Evolutionary conservation across 805 yeast species (phyloP).

Genomic region (Priceomyces fermenticarens): DNA sequence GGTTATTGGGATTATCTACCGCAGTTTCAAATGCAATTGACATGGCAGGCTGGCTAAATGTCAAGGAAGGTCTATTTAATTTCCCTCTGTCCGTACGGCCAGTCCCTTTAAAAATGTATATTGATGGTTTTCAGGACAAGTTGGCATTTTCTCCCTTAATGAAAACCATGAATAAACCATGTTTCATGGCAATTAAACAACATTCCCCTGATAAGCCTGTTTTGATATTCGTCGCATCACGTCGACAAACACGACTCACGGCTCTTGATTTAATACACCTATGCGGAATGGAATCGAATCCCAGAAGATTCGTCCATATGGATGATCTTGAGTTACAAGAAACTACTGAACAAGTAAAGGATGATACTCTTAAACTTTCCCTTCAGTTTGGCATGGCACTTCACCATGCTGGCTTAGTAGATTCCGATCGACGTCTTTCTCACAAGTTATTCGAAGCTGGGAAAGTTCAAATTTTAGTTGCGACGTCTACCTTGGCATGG

Average conservation of each 20-base stretch:
- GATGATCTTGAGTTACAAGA: slow-evolving; percentile 58
- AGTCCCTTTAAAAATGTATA: slow-evolving; percentile 82
- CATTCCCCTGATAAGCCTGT: slow-evolving; percentile 87
- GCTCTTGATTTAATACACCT: slow-evolving; percentile 75
- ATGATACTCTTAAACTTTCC: slow-evolving; percentile 74
- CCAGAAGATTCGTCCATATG: slow-evolving; percentile 67
- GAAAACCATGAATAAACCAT: slow-evolving; percentile 89
- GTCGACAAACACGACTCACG: slow-evolving; percentile 79
- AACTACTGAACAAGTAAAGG: slow-evolving; percentile 58
- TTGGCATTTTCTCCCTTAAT: slow-evolving; percentile 78
- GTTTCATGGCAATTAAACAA: slow-evolving; percentile 86
- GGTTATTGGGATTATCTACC: slow-evolving; percentile 77
- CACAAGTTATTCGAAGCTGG: slow-evolving; percentile 69
- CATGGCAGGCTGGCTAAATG: slow-evolving; percentile 83
- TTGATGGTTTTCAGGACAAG: slow-evolving; percentile 82
- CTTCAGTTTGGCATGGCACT: slow-evolving; percentile 78
- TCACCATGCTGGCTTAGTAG: slow-evolving; percentile 81
- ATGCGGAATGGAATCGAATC: slow-evolving; percentile 77
- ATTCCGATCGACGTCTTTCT: slow-evolving; percentile 65
- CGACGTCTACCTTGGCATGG: slow-evolving; percentile 86
- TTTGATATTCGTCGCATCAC: slow-evolving; percentile 78
- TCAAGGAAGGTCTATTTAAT: slow-evolving; percentile 69
- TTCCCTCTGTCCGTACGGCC: slow-evolving; percentile 83
- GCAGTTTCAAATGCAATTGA: slow-evolving; percentile 85
- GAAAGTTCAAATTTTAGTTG: slow-evolving; percentile 68